Percentiles rank a stretch among this genome's conserved stretches.
Evolutionary conservation across 208 protist species (phyloP).

Genomic region (Acanthamoeba lenticulata): DNA sequence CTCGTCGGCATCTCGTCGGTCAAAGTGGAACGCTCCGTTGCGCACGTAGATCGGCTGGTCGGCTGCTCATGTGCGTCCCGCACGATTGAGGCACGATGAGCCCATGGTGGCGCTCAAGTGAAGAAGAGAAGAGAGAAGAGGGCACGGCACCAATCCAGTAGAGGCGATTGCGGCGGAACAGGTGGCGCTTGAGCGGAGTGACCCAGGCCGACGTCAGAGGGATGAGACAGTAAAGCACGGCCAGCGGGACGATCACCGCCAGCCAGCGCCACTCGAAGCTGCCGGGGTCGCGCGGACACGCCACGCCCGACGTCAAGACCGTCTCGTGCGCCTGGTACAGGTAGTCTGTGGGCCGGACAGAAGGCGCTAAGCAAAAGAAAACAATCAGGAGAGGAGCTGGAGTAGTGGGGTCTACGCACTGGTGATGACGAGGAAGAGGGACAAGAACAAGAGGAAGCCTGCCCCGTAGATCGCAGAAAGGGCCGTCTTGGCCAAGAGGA

Average conservation of each 20-base stretch:
- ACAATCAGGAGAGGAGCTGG: neutral
- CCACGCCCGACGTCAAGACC: neutral
- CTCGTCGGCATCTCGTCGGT: neutral
- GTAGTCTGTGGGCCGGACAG: neutral
- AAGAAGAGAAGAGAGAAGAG: neutral
- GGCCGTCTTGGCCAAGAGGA: neutral
- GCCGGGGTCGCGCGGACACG: neutral
- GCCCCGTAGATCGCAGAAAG: neutral
- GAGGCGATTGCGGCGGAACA: slow-evolving; percentile 32
- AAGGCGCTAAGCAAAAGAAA: no score
- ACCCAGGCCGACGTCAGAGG: slow-evolving; percentile 44
- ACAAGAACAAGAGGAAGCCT: neutral
- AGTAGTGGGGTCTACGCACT: neutral
- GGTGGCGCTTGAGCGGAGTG: slow-evolving; percentile 37
- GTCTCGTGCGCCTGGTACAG: neutral
- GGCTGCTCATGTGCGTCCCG: neutral
- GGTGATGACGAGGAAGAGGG: neutral
- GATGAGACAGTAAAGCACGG: slow-evolving; percentile 13
- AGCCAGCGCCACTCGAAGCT: slow-evolving; percentile 53
- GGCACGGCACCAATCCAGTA: neutral
- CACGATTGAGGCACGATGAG: neutral
- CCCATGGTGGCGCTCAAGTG: neutral
- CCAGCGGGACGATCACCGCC: slow-evolving; percentile 9
- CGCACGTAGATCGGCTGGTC: slow-evolving; percentile 41
- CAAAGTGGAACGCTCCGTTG: neutral